Evolutionary conservation across 75 land plant genomes (phyloP), one percentile per base, ranked within the genome.

Genomic region (Isoetes taiwanensis): DNA sequence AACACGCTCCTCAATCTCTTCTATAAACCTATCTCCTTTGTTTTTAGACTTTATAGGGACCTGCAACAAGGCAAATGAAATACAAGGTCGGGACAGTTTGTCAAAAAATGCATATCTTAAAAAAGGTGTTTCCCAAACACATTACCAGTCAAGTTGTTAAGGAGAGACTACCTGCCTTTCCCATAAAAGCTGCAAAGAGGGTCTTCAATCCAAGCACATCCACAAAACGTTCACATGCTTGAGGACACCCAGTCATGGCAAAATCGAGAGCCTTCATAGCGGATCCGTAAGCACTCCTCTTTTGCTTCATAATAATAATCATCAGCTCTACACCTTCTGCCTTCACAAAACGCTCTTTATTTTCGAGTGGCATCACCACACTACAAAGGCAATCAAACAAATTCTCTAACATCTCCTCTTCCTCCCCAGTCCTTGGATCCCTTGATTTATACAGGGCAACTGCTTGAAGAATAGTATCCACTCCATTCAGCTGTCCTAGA

Each of bases 281-380:
- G 0, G 96, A 84, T 0, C 82, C 79, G 66, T 94, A 94, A 17
- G 90, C 90, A 25, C 68, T 63, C 41, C 85, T 84, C 78, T 94
- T 94, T 62, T 94, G 99, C 70, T 94, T 94, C 86, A 94, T 94
- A 19, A 94, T 88, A 50, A 94, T 94, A 20, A 94, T 81, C 99
- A 94, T 94, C 67, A 94, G 64, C 76, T 94, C 99, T 12, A 94
- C 99, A 4, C 99, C 99, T 34, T 94, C 99, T 0, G 96, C 78
- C 64, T 81, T 88, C 19, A 94, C 85, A 68, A 94, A 94, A 68
- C 79, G 82, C 65, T 94, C 99, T 75, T 84, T 94, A 46, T 94
- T 94, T 70, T 94, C 99, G 74, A 81, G 31, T 0, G 95, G 95
- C 99, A 94, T 94, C 63, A 94, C 72, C 62, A 94, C 61, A 65